A percentile compares a stretch with the other conserved stretches of the same genome.
Conservation (phyloP, 176 grass and related monocot species). For the Eleusine indica region DNA sequence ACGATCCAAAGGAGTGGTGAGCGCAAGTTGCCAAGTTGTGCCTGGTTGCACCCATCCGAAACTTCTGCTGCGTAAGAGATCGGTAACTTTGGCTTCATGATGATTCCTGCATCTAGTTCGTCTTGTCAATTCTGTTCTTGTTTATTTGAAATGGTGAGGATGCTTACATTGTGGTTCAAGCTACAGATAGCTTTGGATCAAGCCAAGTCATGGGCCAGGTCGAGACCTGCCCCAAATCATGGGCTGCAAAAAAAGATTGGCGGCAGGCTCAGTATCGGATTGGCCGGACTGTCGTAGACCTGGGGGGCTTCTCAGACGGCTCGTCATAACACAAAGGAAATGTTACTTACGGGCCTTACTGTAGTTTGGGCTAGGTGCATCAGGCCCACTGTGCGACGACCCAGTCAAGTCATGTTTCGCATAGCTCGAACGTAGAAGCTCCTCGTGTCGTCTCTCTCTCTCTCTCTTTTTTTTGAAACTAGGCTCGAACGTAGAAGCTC, state of each 20-base stretch:
- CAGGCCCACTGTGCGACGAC: too few species aligned
- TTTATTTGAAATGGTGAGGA: neutral
- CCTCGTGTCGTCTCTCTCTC: too few species aligned
- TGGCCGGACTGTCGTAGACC: neutral
- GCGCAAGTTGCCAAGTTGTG: neutral
- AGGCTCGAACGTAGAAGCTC: too few species aligned
- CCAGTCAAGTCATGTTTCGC: too few species aligned
- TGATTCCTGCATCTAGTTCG: neutral
- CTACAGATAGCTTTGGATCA: neutral
- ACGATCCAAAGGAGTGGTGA: neutral
- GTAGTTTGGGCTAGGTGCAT: too few species aligned
- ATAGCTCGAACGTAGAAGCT: too few species aligned
- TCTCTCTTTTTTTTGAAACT: too few species aligned
- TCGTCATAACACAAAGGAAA: too few species aligned
- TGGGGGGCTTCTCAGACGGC: too few species aligned
- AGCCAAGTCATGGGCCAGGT: neutral
- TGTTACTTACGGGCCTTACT: too few species aligned
- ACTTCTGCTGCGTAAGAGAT: neutral
- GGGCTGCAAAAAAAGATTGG: neutral
- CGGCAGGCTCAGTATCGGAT: neutral
- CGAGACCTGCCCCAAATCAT: neutral
- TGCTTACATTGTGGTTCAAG: neutral
- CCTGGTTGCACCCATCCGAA: neutral
- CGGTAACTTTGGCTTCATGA: neutral
- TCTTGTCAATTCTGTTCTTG: neutral